Evolutionary conservation across 225 moss, liverwort and hornwort genomes (phyloP), one percentile per base, ranked within the genome.

Genomic region (Rhytidiadelphus loreus): DNA sequence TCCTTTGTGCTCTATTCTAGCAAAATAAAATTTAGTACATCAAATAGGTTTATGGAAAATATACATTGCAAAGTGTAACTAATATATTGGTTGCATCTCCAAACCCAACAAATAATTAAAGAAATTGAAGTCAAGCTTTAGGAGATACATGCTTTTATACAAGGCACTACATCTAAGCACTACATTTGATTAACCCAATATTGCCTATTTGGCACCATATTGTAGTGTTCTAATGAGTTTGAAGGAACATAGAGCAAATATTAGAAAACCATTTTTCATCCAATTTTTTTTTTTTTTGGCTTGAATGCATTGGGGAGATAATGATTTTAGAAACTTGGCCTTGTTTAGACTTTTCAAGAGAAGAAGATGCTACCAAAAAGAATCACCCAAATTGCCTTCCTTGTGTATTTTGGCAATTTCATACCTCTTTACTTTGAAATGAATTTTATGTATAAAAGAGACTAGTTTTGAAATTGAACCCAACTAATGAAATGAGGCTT

Each of bases 1-100:
- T 70, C 25, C 2, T 70, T 43, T 15, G 15, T 41, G 3, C 8
- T 24, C 2, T 1, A 4, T 15, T 24, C 2, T 1, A 4, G 9
- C 3, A 41, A 70, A 70, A 26, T 43, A 26, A 43, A 15, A 26
- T 26, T 70, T 68, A 16, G 43, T n/a, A 25, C 8, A 5, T 43
- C 41, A 41, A 41, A 41, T 13, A 16, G 9, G 5, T 70, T 26
- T 26, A 26, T 48, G 25, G 70, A 70, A 41, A 70, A 43, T 26
- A 26, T 41, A 70, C 43, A 41, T 41, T 43, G 8, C 26, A 15
- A 41, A 41, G 26, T 43, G 5, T 43, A 43, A 70, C 8, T 25
- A 0, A 43, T 68, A 4, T 66, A 11, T 8, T 66, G 11, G 11
- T 6, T 37, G 35, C 19, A 65, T 65, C 65, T 19, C 4, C 37